These are phyloP conservation scores for Acanthamoeba triangularis DNA, from an alignment of 208 protist genomes.

Conservation along the genomic window DNA sequence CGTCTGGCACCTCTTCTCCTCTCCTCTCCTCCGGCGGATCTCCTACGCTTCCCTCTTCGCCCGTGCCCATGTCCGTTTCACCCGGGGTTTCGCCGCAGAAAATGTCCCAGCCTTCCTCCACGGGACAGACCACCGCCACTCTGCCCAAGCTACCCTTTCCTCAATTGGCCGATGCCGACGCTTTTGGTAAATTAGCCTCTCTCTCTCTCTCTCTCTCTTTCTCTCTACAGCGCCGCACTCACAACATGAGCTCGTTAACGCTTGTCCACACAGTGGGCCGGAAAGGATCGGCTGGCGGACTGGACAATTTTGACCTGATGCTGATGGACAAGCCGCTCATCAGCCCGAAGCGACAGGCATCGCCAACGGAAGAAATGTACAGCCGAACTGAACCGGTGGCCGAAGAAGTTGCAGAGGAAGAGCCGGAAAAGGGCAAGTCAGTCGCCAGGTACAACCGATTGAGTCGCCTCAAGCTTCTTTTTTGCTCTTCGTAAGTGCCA, in stretches of 20 bases:
- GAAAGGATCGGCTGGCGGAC: neutral
- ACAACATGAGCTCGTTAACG: neutral
- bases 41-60: neutral
- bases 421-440: slow-evolving; percentile 14
- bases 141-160: slow-evolving; percentile 30
- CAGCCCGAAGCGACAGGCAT: slow-evolving; percentile 26
- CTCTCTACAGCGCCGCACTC: neutral
- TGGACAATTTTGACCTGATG: slow-evolving; percentile 57
- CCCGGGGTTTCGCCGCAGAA: neutral
- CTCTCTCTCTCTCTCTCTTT: neutral
- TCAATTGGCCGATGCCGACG: neutral
- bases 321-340: slow-evolving; percentile 60
- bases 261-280: neutral
- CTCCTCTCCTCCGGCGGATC: neutral
- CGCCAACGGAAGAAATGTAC: slow-evolving; percentile 7
- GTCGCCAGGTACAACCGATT: neutral
- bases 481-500: neutral
- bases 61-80: neutral
- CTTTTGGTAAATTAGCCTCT: neutral
- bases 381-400: neutral
- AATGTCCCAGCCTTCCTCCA: neutral
- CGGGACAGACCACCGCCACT: slow-evolving; percentile 7
- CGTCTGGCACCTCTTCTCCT: neutral
- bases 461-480: neutral
- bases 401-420: neutral